Conservation (phyloP, 306 rosid genomes). For the Castanospermum australe region DNA sequence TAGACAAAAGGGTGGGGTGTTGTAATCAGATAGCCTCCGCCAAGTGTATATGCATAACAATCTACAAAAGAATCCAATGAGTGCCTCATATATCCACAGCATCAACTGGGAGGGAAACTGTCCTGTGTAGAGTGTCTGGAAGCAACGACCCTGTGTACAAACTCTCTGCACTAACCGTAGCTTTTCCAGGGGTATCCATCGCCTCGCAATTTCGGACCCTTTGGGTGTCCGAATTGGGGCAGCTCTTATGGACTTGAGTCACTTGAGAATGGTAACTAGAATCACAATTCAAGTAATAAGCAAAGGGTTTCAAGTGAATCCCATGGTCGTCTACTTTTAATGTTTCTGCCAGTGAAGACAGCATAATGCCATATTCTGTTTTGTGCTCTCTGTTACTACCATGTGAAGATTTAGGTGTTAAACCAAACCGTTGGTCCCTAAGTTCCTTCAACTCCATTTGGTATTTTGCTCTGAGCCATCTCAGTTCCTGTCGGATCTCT, state of each 20-base stretch:
- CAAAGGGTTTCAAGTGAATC: conserved; percentile 30
- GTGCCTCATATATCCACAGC: conserved; percentile 57
- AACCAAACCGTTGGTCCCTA: conserved; percentile 46
- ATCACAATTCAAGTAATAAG: conserved; percentile 23
- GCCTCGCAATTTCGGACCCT: conserved; percentile 50
- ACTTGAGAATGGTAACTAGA: conserved; percentile 29
- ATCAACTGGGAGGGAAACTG: conserved; percentile 82
- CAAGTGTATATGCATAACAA: conserved; percentile 26
- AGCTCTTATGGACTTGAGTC: conserved; percentile 37
- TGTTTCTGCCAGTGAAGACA: conserved; percentile 35
- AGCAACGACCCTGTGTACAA: conserved; percentile 43
- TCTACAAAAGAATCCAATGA: conserved; percentile 49
- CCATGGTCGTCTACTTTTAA: conserved; percentile 19
- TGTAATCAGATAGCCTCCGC: conserved; percentile 27
- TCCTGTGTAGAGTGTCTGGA: conserved; percentile 59
- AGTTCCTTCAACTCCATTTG: conserved; percentile 62
- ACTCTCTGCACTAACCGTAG: conserved; percentile 33
- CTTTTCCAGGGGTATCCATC: conserved; percentile 37
- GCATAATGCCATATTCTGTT: conserved; percentile 24
- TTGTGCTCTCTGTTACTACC: conserved; percentile 25
- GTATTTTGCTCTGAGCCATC: conserved; percentile 78
- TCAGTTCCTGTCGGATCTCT: conserved; percentile 57
- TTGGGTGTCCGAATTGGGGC: conserved; percentile 46
- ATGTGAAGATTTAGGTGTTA: conserved; percentile 38
- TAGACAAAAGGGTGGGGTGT: conserved; percentile 18